Evolutionary conservation across 352 stramenopile species (phyloP).

Genomic region (Pythium brachiatum): DNA sequence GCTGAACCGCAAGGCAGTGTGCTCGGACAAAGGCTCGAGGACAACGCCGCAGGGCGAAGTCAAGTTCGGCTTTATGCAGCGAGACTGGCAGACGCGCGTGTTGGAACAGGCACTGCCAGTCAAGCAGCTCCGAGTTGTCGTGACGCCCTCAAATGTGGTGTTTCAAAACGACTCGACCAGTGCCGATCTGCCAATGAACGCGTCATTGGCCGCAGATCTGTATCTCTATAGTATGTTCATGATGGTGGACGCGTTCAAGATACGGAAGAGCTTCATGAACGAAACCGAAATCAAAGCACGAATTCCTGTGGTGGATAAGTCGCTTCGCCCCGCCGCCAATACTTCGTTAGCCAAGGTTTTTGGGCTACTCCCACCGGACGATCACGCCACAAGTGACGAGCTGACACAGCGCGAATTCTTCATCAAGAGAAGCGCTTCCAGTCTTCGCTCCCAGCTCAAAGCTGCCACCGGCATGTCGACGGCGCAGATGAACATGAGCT

Average conservation of each 20-base stretch:
- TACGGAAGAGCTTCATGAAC: too few relatives aligned
- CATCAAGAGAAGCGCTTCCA: not conserved
- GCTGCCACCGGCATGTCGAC: not conserved
- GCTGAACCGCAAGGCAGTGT: not conserved
- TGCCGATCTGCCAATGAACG: conserved; percentile 6
- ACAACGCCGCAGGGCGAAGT: not conserved
- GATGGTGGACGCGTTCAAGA: too few relatives aligned
- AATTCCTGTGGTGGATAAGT: too few relatives aligned
- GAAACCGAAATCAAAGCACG: too few relatives aligned
- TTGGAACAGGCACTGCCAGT: not conserved
- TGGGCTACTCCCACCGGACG: too few relatives aligned
- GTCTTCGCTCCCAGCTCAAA: not conserved
- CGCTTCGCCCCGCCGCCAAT: too few relatives aligned
- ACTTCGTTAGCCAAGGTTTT: too few relatives aligned
- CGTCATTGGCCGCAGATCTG: not conserved
- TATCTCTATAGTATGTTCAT: too few relatives aligned
- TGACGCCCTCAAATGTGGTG: not conserved
- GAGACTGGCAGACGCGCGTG: conserved; percentile 3
- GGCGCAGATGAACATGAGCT: not conserved
- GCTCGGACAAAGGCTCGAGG: too few relatives aligned
- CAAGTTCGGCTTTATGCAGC: not conserved
- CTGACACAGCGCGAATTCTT: not conserved
- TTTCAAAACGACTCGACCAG: not conserved
- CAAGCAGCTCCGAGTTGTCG: not conserved
- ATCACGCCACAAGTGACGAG: too few relatives aligned